Evolutionary conservation across 2,329 filamentous ascomycete species (phyloP), one percentile per base, ranked within the genome.

Genomic region (Ceratocystis eucalypticola): DNA sequence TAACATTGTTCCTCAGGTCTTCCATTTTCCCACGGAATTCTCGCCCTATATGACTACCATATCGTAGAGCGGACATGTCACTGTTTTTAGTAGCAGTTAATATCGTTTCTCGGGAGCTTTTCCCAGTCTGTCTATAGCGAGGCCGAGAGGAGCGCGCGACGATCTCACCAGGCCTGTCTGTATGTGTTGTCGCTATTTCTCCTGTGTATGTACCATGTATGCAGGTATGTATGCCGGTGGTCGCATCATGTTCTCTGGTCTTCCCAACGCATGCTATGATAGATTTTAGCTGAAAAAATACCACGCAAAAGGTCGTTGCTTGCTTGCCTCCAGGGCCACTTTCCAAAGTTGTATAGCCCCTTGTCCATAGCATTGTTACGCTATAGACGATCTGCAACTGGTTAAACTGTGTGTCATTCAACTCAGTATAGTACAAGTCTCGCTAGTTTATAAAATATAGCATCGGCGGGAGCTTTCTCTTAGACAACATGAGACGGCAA

Each of bases 331-430:
- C 20, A 59, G 55, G 28, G 55, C 55, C 48, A 12, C 28, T 59
- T 37, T 6, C 25, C 55, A n/a, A 25, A 30, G 55, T n/a, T 59
- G 28, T 8, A 59, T 33, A n/a, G 33, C 33, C 17, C 55, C 28
- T 59, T 59, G 55, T 30, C n/a, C 55, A 33, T 59, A 59, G 28
- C 55, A 37, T 37, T n/a, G 15, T 5, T 10, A 17, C 3, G 55
- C 15, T 59, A 59, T 59, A 59, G 55, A 37, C 55, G 28, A 59
- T 59, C 55, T 22, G 22, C 55, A 59, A 20, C 20, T 59, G 55
- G 28, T 25, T n/a, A 59, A 59, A 8, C 30, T 33, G 55, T 59
- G 55, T 59, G 55, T 59, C 55, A 20, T 59, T 17, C 37, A 41
- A 41, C 37, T 41, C 37, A 41, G 10, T 33, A 59, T n/a, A 59